A percentile compares a stretch with the other conserved stretches of the same genome.
These are phyloP conservation scores for Hypoxylon sp. DNA, from an alignment of 2,329 filamentous ascomycete genomes.

Conservation along the genomic window DNA sequence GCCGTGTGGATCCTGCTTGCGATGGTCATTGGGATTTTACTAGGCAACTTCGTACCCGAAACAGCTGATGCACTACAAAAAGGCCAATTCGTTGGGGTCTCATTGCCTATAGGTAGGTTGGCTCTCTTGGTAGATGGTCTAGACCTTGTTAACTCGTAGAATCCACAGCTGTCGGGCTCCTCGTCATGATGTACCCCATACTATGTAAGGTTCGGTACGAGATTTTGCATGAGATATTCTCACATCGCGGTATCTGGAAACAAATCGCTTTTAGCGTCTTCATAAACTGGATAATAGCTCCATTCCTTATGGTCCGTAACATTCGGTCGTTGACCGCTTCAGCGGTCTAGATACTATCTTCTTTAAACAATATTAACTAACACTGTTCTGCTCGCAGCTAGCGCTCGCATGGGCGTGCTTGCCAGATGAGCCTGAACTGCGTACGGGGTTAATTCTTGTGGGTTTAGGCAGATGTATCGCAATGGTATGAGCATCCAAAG, in stretches of 20 bases:
- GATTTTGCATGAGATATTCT: conserved; percentile 76
- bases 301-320: conserved; percentile 79
- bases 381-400: conserved; percentile 60
- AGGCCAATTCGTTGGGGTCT: conserved; percentile 76
- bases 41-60: conserved; percentile 80
- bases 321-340: not conserved
- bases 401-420: conserved; percentile 78
- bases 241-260: conserved; percentile 76
- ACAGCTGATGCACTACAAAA: conserved; percentile 75
- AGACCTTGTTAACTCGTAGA: not conserved
- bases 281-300: conserved; percentile 87
- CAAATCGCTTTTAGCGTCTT: conserved; percentile 84
- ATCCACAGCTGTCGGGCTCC: conserved; percentile 76
- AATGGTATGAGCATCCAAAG: conserved; percentile 71
- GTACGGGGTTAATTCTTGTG: conserved; percentile 82
- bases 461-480: conserved; percentile 89
- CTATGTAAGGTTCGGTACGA: conserved; percentile 89
- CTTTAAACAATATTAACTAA: conserved; percentile 4
- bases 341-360: not conserved
- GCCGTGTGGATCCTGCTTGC: conserved; percentile 83
- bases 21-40: conserved; percentile 81
- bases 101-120: conserved; percentile 50
- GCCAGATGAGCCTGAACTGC: conserved; percentile 70
- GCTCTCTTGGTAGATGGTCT: not conserved
- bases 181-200: conserved; percentile 97